These are phyloP conservation scores for Deuterostichococcus epilithicus DNA, from an alignment of 139 green algal species.

Conservation along the genomic window DNA sequence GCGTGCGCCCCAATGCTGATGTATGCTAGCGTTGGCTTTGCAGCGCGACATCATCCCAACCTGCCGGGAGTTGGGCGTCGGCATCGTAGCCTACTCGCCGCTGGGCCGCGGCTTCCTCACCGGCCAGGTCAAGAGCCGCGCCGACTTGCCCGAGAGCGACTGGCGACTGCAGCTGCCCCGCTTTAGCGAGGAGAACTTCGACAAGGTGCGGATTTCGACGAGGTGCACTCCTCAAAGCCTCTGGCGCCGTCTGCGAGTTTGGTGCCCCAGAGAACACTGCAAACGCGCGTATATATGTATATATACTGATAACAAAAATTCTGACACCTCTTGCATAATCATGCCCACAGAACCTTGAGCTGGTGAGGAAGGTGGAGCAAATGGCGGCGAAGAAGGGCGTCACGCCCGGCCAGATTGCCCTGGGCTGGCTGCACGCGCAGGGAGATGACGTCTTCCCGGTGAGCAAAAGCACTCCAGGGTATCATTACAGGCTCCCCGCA, in stretches of 20 bases:
- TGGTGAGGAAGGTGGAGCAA: slow-evolving; percentile 44
- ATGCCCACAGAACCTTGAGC: slow-evolving; percentile 2
- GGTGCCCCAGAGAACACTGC: no score
- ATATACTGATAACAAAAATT: not conserved
- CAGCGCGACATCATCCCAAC: slow-evolving; percentile 47
- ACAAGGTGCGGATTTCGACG: slow-evolving; percentile 12
- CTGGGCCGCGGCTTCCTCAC: slow-evolving; percentile 64
- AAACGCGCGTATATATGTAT: no score
- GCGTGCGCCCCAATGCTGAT: not conserved
- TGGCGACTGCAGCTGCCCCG: slow-evolving; percentile 10
- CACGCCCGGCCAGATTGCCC: slow-evolving; percentile 59
- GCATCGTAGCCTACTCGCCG: slow-evolving; percentile 65
- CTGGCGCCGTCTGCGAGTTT: no score
- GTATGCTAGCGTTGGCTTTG: not conserved
- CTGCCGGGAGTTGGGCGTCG: slow-evolving; percentile 65
- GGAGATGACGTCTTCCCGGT: slow-evolving; percentile 48
- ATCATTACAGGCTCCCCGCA: no score
- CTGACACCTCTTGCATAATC: no score
- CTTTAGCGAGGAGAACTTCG: slow-evolving; percentile 30
- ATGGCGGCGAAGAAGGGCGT: slow-evolving; percentile 51
- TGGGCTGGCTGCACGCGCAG: slow-evolving; percentile 61
- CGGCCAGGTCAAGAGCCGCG: not conserved
- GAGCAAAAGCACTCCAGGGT: no score
- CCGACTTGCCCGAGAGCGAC: not conserved
- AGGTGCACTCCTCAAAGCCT: no score